These are phyloP conservation scores for Alternaria alternata DNA, from an alignment of 2,329 filamentous ascomycete species.

Conservation along the genomic window DNA sequence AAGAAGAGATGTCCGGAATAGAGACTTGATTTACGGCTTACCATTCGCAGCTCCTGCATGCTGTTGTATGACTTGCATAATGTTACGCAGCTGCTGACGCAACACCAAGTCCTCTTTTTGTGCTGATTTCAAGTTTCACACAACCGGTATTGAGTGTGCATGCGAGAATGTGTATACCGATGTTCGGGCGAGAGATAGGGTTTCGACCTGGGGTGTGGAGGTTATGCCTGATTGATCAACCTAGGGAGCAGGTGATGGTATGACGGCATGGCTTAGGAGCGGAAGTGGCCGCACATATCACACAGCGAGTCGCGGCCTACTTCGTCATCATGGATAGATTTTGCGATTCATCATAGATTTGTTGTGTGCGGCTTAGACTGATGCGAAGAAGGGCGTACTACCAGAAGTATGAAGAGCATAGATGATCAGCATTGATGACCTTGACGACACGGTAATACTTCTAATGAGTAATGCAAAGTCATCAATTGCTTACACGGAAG, in stretches of 20 bases:
- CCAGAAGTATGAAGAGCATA: not conserved
- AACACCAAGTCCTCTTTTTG: slow-evolving; percentile 5
- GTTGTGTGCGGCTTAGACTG: not conserved
- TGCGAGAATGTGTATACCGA: slow-evolving; percentile 7
- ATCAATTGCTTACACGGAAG: not conserved
- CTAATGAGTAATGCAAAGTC: not conserved
- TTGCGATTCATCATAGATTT: not conserved
- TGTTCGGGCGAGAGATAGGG: slow-evolving; percentile 6
- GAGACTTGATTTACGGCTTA: not conserved
- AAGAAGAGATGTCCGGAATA: not conserved
- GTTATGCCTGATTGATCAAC: not conserved
- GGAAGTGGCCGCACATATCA: not conserved
- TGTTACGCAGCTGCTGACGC: slow-evolving; percentile 16
- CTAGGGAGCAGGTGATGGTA: not conserved
- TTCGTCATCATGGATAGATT: not conserved
- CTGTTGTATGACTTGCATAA: slow-evolving; percentile 16
- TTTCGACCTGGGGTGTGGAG: slow-evolving; percentile 1
- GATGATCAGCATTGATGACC: not conserved
- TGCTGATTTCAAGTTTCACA: slow-evolving; percentile 1
- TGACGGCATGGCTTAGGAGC: slow-evolving; percentile 3
- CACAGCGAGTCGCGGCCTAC: not conserved
- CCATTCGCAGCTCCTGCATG: slow-evolving; percentile 7
- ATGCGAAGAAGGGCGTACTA: not conserved
- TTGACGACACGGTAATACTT: not conserved
- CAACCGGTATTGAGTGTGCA: not conserved